Evolutionary conservation across 2,329 filamentous ascomycete genomes (phyloP).

Genomic region (Trichoderma aggressivum): DNA sequence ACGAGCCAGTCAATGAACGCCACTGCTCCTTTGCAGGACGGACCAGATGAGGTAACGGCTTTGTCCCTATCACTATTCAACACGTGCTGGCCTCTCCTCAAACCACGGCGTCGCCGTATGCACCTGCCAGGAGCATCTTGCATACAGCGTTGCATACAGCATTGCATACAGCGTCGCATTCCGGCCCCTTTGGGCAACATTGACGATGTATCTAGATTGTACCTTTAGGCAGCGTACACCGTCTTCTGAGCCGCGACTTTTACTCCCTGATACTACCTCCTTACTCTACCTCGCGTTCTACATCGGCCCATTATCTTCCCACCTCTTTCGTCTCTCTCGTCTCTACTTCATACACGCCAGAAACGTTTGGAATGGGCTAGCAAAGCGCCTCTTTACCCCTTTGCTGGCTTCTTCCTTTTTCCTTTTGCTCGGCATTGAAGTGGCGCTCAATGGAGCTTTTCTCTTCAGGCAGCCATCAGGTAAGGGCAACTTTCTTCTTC

Average conservation of each 20-base stretch:
- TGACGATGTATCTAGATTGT: conserved; percentile 8
- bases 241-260: neutral
- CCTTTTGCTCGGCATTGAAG: neutral
- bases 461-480: conserved; percentile 6
- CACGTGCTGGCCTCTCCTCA: conserved; percentile 15
- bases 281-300: neutral
- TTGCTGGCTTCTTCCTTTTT: neutral
- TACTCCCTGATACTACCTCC: neutral
- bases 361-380: neutral
- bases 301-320: neutral
- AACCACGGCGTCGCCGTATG: conserved; percentile 17
- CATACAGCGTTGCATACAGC: conserved; percentile 11
- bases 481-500: neutral
- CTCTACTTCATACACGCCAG: neutral
- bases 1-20: conserved; percentile 3
- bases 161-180: conserved; percentile 12
- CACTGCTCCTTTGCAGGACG: conserved; percentile 4
- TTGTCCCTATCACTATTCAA: conserved; percentile 6
- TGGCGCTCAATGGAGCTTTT: neutral
- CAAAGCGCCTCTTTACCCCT: neutral
- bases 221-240: conserved; percentile 11
- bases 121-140: conserved; percentile 18
- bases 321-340: neutral
- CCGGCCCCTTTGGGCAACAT: neutral
- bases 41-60: neutral